Evolutionary conservation across 768 basidiomycete genomes (phyloP).

Genomic region (Boletus rex-veris): DNA sequence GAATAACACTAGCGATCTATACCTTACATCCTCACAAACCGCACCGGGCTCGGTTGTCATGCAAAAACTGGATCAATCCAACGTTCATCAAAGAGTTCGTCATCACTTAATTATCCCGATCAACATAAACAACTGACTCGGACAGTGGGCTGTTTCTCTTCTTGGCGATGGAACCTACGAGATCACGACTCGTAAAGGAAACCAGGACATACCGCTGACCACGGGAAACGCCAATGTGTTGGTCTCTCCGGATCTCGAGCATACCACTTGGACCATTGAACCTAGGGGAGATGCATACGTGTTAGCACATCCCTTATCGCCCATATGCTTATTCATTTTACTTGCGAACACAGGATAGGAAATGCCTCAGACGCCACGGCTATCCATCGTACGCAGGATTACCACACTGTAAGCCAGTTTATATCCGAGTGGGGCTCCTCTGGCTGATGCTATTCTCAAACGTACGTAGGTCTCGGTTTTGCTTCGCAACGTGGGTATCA

Average conservation of each 20-base stretch:
- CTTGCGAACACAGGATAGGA: not conserved
- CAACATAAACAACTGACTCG: not conserved
- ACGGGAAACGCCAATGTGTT: not conserved
- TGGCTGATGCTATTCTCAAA: not conserved
- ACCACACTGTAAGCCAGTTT: not conserved
- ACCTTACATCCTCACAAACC: not conserved
- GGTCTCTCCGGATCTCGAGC: not conserved
- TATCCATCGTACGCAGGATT: not conserved
- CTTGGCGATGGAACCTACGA: not conserved
- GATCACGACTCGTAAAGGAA: not conserved
- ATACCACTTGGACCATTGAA: not conserved
- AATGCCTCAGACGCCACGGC: conserved; percentile 1
- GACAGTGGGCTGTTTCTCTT: not conserved
- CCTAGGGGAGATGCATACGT: not conserved
- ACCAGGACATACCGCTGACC: not conserved
- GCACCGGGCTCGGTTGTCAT: not conserved
- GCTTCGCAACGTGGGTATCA: not conserved
- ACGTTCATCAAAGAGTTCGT: not conserved
- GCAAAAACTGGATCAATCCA: not conserved
- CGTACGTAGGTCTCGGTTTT: not conserved
- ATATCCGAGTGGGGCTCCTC: not conserved
- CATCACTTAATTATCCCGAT: not conserved
- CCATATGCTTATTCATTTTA: not conserved
- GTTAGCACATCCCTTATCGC: not conserved
- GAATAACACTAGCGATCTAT: not conserved